A percentile compares a stretch with the other conserved stretches of the same genome.
Conservation (phyloP, 2,329 filamentous ascomycete genomes). For the Clarireedia sp. region DNA sequence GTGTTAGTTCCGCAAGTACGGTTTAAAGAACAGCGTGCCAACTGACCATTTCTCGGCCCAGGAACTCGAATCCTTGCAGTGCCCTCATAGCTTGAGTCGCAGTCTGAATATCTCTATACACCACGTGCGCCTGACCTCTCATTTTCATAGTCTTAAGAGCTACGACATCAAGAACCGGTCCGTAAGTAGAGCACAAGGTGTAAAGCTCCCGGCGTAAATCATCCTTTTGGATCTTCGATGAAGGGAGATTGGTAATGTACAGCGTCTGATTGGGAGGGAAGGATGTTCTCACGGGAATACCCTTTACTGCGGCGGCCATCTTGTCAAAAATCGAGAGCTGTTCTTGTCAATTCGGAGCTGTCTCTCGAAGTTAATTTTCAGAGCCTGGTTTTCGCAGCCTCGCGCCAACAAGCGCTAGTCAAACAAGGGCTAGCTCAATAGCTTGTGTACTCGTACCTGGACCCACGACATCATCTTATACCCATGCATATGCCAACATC, state of each 20-base stretch:
- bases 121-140: slow-evolving; percentile 91
- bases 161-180: slow-evolving; percentile 84
- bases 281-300: background rate
- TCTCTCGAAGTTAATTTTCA: background rate
- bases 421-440: background rate
- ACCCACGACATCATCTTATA: slow-evolving; percentile 1
- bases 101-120: slow-evolving; percentile 83
- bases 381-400: slow-evolving; percentile 6
- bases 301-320: slow-evolving; percentile 1
- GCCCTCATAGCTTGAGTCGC: slow-evolving; percentile 90
- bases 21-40: background rate
- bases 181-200: slow-evolving; percentile 89
- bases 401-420: slow-evolving; percentile 8
- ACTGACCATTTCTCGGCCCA: slow-evolving; percentile 76
- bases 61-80: slow-evolving; percentile 76
- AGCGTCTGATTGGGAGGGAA: slow-evolving; percentile 70
- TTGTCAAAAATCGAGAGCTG: background rate
- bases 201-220: slow-evolving; percentile 85
- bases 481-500: slow-evolving; percentile 9
- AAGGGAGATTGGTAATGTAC: slow-evolving; percentile 79
- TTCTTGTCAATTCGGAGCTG: background rate
- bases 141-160: slow-evolving; percentile 84
- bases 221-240: slow-evolving; percentile 80
- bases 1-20: background rate
- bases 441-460: slow-evolving; percentile 2